Percentiles rank a stretch among this genome's conserved stretches.
These are phyloP conservation scores for Phoma sp. DNA, from an alignment of 2,329 filamentous ascomycete genomes.

Conservation along the genomic window DNA sequence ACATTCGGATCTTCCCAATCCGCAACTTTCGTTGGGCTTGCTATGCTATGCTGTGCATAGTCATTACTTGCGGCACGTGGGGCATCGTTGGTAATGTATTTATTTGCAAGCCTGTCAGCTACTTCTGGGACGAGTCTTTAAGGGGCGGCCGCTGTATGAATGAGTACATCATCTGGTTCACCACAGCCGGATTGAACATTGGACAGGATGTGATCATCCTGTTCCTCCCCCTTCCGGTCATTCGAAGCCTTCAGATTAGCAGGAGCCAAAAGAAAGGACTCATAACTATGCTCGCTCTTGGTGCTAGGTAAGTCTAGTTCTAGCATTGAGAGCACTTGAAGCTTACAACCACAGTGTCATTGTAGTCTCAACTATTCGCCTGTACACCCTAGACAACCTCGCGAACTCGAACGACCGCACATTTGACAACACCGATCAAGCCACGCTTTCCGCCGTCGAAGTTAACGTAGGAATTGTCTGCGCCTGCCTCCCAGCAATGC, in stretches of 20 bases:
- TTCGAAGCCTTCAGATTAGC: slow-evolving; percentile 41
- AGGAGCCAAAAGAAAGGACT: slow-evolving; percentile 45
- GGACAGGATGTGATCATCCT: slow-evolving; percentile 42
- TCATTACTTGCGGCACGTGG: slow-evolving; percentile 36
- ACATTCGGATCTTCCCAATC: slow-evolving; percentile 39
- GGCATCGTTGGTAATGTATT: slow-evolving; percentile 43
- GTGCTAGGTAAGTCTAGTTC: slow-evolving; percentile 41
- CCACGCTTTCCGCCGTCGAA: slow-evolving; percentile 42
- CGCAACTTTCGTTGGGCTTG: slow-evolving; percentile 37
- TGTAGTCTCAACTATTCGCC: slow-evolving; percentile 42
- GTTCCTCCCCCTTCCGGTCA: slow-evolving; percentile 38
- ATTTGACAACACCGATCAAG: slow-evolving; percentile 42
- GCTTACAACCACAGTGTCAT: slow-evolving; percentile 34
- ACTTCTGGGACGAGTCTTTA: slow-evolving; percentile 42
- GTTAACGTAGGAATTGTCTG: slow-evolving; percentile 44
- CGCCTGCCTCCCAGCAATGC: slow-evolving; percentile 45
- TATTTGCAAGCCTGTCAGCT: slow-evolving; percentile 39
- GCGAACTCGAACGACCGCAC: slow-evolving; percentile 38
- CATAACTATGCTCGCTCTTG: slow-evolving; percentile 46
- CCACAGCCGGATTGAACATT: slow-evolving; percentile 42
- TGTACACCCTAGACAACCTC: slow-evolving; percentile 38
- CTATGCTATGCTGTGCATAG: slow-evolving; percentile 34
- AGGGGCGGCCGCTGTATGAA: slow-evolving; percentile 38
- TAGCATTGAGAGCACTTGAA: not conserved
- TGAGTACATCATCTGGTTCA: slow-evolving; percentile 38